phyloP scores from a whole-genome alignment of 2,329 filamentous ascomycete genomes.

The Penicillium hesseltinei region DNA sequence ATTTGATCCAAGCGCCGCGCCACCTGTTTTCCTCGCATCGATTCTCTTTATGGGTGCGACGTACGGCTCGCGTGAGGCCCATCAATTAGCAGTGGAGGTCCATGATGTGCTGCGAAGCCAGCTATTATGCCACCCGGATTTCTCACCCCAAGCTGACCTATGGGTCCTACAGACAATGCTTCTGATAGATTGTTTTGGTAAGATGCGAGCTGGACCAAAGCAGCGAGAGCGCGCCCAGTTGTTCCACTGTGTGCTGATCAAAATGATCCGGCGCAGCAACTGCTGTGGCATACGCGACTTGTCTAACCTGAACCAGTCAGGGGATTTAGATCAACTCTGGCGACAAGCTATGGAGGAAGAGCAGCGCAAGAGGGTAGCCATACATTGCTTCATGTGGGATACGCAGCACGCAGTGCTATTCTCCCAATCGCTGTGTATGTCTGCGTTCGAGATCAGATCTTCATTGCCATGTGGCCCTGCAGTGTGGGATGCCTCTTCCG shows the following conservation, averaged over 20 bases:
- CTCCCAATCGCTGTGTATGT: conserved; percentile 66
- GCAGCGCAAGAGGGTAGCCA: conserved; percentile 59
- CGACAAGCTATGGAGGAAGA: conserved; percentile 55
- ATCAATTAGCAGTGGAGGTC: conserved; percentile 61
- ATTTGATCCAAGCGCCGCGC: conserved; percentile 51
- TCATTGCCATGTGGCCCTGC: conserved; percentile 55
- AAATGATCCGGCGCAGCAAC: conserved; percentile 54
- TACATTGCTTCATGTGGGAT: conserved; percentile 66
- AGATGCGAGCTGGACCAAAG: conserved; percentile 60
- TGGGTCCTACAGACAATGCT: conserved; percentile 63
- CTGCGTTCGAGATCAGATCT: conserved; percentile 60
- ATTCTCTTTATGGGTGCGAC: conserved; percentile 62
- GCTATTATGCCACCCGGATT: conserved; percentile 58
- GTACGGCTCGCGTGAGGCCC: conserved; percentile 58
- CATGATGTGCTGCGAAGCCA: conserved; percentile 60
- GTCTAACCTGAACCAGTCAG: conserved; percentile 33
- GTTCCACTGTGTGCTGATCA: conserved; percentile 57
- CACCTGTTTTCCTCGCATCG: conserved; percentile 55
- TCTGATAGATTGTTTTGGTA: conserved; percentile 64
- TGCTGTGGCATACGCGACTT: conserved; percentile 49
- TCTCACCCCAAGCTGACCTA: conserved; percentile 58
- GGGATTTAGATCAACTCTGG: conserved; percentile 51
- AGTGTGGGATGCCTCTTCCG: conserved; percentile 58
- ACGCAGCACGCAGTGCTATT: conserved; percentile 64
- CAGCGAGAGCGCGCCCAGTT: conserved; percentile 64